A percentile compares a stretch with the other conserved stretches of the same genome.
Conservation (phyloP, 345 rosid species). For the Rubroshorea leprosula region DNA sequence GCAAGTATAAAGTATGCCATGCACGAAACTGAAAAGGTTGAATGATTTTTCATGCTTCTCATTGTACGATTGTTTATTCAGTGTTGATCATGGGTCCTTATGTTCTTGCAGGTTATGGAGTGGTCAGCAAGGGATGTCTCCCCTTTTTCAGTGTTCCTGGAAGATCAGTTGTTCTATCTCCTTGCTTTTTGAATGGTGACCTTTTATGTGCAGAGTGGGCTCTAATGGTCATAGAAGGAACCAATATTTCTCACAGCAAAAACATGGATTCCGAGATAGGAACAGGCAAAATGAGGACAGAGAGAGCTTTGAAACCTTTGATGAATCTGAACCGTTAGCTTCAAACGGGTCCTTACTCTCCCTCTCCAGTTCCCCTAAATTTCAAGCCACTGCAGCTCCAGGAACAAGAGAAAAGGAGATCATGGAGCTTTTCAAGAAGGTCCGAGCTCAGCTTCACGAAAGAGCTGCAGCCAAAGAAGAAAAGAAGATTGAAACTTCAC, state of each 20-base stretch:
- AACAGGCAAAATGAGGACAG: conserved; percentile 55
- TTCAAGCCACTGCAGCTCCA: conserved; percentile 71
- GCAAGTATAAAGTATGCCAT: too few relatives aligned
- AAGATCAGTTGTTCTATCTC: conserved; percentile 32
- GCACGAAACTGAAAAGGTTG: too few relatives aligned
- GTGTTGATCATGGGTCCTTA: background rate
- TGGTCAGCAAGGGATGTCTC: conserved; percentile 36
- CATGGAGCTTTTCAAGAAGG: conserved; percentile 80
- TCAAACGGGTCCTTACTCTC: conserved; percentile 62
- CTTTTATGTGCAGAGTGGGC: conserved; percentile 53
- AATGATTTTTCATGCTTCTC: too few relatives aligned
- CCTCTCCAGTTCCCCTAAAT: conserved; percentile 51
- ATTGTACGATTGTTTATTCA: too few relatives aligned
- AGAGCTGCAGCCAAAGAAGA: conserved; percentile 68
- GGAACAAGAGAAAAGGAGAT: conserved; percentile 83
- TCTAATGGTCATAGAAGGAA: conserved; percentile 60
- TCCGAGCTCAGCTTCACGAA: conserved; percentile 80
- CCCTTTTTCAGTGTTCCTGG: conserved; percentile 43
- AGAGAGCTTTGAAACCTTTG: conserved; percentile 42
- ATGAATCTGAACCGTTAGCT: conserved; percentile 49
- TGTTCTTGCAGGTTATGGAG: conserved; percentile 46
- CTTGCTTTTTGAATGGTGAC: conserved; percentile 29
- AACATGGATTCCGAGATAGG: conserved; percentile 53
- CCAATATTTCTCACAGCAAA: conserved; percentile 68
- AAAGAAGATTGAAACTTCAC: conserved; percentile 43